Evolutionary conservation across 805 yeast genomes (phyloP).

Genomic region (Ogataea polymorpha): DNA sequence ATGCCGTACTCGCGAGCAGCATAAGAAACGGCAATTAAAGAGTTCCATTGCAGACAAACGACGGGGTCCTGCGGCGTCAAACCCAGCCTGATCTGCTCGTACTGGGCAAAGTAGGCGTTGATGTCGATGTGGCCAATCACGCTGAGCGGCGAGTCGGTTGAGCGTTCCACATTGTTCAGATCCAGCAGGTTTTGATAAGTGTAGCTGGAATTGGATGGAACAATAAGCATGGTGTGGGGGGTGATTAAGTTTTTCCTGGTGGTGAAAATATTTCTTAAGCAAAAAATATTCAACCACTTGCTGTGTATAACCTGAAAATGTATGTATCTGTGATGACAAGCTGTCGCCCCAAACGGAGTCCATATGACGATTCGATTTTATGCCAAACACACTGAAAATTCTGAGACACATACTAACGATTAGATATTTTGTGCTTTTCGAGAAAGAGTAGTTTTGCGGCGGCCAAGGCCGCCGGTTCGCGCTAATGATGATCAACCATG

Average conservation of each 20-base stretch:
- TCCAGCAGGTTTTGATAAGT: constrained; percentile 47
- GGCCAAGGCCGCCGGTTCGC: background rate
- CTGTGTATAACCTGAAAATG: constrained; percentile 6
- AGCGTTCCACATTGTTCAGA: constrained; percentile 41
- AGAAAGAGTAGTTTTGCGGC: background rate
- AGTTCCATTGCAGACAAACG: constrained; percentile 91
- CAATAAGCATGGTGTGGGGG: constrained; percentile 12
- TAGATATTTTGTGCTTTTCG: background rate
- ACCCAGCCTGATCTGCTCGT: constrained; percentile 74
- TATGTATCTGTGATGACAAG: constrained; percentile 50
- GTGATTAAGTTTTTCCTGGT: background rate
- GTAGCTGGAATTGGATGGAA: constrained; percentile 27
- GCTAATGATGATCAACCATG: constrained; percentile 12
- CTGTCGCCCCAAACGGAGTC: constrained; percentile 74
- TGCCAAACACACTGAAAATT: constrained; percentile 67
- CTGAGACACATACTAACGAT: constrained; percentile 38
- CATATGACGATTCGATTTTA: constrained; percentile 61
- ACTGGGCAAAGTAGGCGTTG: constrained; percentile 96
- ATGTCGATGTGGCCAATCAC: constrained; percentile 84
- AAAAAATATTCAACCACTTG: background rate
- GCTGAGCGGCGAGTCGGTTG: constrained; percentile 67
- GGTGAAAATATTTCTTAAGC: background rate
- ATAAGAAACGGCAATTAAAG: constrained; percentile 85
- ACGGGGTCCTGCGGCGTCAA: constrained; percentile 70
- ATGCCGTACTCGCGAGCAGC: constrained; percentile 87